phyloP scores from a whole-genome alignment of 192 early-diverging fungal species.

The Rhizoclosmatium globosum region DNA sequence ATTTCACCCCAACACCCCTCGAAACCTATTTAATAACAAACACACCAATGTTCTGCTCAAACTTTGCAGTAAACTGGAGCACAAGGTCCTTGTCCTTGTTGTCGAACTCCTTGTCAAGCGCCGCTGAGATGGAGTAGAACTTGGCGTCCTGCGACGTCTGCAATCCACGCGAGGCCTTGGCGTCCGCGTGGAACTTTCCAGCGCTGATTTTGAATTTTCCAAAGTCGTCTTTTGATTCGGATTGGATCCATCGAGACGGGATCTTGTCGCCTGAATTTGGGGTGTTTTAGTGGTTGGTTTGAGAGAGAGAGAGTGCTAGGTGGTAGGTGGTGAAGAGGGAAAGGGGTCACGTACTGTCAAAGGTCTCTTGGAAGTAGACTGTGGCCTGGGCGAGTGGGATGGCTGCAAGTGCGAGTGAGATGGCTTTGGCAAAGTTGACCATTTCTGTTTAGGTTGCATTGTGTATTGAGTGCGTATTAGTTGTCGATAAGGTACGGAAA shows the following conservation, averaged over 20 bases:
- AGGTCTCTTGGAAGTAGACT: conserved; percentile 90
- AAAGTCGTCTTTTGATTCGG: conserved; percentile 70
- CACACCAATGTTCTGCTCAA: conserved; percentile 77
- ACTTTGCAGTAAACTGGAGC: conserved; percentile 91
- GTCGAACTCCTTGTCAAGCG: conserved; percentile 76
- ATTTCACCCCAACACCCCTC: background rate
- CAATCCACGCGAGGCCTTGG: conserved; percentile 72
- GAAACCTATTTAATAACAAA: background rate
- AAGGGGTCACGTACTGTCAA: conserved; percentile 64
- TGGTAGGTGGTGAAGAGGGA: background rate
- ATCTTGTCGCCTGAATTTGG: conserved; percentile 10
- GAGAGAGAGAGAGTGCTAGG: background rate
- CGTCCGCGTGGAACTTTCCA: conserved; percentile 81
- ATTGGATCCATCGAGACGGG: conserved; percentile 73
- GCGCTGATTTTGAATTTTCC: conserved; percentile 76
- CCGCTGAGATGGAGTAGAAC: conserved; percentile 86
- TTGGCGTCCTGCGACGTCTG: conserved; percentile 82
- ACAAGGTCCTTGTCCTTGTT: conserved; percentile 86
- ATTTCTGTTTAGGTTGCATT: background rate
- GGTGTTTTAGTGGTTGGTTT: background rate
- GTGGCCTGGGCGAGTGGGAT: conserved; percentile 54
- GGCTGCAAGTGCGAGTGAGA: background rate
- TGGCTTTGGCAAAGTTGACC: conserved; percentile 7
- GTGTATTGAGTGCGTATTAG: background rate
- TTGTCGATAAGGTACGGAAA: background rate